Conservation (phyloP, 768 basidiomycete species). For the Dioszegia hungarica region DNA sequence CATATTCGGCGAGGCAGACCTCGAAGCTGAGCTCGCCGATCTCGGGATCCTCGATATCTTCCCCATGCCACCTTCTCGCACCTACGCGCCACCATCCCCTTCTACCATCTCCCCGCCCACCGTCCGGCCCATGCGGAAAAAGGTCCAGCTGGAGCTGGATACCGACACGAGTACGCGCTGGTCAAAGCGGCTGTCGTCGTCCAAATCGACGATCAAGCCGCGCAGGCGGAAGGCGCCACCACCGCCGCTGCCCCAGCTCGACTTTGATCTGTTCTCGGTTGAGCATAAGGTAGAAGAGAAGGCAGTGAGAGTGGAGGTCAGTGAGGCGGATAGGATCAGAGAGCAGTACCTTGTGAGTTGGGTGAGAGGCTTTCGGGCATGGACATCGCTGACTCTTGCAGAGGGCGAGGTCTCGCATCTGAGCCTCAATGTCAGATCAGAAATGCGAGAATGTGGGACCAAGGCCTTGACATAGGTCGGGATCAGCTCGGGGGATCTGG, state of each 20-base stretch:
- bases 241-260: neutral
- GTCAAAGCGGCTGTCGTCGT: too few relatives aligned
- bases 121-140: too few relatives aligned
- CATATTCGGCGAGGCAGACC: neutral
- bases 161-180: too few relatives aligned
- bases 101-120: neutral
- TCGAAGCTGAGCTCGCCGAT: neutral
- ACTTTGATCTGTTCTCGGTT: slow-evolving; percentile 1
- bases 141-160: neutral
- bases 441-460: too few relatives aligned
- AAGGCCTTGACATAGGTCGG: too few relatives aligned
- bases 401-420: too few relatives aligned
- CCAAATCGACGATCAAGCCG: slow-evolving; percentile 1
- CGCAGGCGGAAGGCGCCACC: neutral
- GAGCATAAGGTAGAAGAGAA: neutral
- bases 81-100: neutral
- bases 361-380: too few relatives aligned
- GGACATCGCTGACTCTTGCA: neutral
- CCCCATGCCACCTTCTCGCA: neutral
- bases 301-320: neutral
- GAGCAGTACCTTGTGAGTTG: slow-evolving; percentile 3
- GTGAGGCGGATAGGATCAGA: slow-evolving; percentile 3
- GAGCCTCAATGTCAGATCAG: too few relatives aligned
- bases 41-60: neutral
- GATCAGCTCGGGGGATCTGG: too few relatives aligned